Conservation (phyloP, 371 early-diverging fungal genomes). For the Rhizomucor pusillus region DNA sequence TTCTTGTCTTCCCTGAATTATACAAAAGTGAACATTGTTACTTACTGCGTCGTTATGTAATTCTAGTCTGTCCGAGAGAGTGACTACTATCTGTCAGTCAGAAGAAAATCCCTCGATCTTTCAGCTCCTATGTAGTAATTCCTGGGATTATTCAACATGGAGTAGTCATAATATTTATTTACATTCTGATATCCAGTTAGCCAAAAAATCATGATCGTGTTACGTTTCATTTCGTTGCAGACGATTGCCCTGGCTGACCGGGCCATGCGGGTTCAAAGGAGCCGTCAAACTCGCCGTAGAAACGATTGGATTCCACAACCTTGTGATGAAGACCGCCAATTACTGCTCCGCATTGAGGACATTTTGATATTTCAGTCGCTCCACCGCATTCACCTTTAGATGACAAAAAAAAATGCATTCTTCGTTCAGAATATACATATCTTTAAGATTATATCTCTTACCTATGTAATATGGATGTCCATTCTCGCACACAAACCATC, state of each 20-base stretch:
- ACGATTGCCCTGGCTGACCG: constrained; percentile 15
- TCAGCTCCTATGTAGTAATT: too few relatives aligned
- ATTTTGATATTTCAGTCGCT: constrained; percentile 41
- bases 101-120: too few relatives aligned
- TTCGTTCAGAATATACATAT: background rate
- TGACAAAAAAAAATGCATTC: background rate
- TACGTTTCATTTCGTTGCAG: too few relatives aligned
- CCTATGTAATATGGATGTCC: constrained; percentile 51
- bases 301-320: constrained; percentile 42
- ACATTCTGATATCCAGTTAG: too few relatives aligned
- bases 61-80: too few relatives aligned
- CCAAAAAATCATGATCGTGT: too few relatives aligned
- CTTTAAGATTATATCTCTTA: constrained; percentile 1
- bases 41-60: too few relatives aligned
- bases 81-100: too few relatives aligned
- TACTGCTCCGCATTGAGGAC: constrained; percentile 41
- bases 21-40: too few relatives aligned
- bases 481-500: constrained; percentile 53
- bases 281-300: constrained; percentile 55
- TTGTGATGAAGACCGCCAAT: constrained; percentile 47
- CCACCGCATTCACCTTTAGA: constrained; percentile 47
- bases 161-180: too few relatives aligned
- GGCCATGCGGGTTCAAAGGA: constrained; percentile 48
- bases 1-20: too few relatives aligned
- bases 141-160: too few relatives aligned